Evolutionary conservation across 1,284 basidiomycete species (phyloP), one percentile per base, ranked within the genome.

Genomic region (Grifola frondosa): DNA sequence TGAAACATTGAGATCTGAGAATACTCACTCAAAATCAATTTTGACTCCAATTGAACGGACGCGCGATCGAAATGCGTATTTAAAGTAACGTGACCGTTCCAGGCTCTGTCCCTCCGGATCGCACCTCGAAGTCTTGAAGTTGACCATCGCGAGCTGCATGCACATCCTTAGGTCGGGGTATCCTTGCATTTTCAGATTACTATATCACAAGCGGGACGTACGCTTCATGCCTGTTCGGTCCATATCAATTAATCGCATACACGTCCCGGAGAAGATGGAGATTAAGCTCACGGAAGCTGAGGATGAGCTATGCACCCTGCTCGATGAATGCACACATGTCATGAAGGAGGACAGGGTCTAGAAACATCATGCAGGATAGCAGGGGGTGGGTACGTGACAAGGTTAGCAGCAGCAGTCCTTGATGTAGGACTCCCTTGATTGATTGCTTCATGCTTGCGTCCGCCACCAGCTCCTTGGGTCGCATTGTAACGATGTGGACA

Each of bases 351-450:
- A 78, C n/a, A 77, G 46, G 73, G 68, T 22, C 72, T 75, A 41
- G 65, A 62, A 52, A 94, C 73, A 42, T 71, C 81, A 15, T 95
- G 92, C 61, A 77, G 93, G 53, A 89, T 96, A 42, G 94, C 92
- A 8, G 95, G 95, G 95, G 95, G 23, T 98, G 95, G 95, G 95
- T 97, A 31, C 75, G 95, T 56, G 96, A 99, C 69, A 99, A 99
- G 84, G 93, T 91, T 55, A 65, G 68, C 61, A 30, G n/a, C 22
- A 26, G 46, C 22, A 33, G 41, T 30, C 37, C 46, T 46, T 40
- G 34, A 37, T 15, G 24, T 17, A 10, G 3, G 17, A 11, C 2
- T 13, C 22, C 20, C 24, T n/a, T 13, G 12, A 15, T 12, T 21
- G 28, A 13, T 19, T 13, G 2, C 11, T 15, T 4, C 17, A 22